Conservation (phyloP, 768 basidiomycete genomes). For the Leucocoprinus leucothites region DNA sequence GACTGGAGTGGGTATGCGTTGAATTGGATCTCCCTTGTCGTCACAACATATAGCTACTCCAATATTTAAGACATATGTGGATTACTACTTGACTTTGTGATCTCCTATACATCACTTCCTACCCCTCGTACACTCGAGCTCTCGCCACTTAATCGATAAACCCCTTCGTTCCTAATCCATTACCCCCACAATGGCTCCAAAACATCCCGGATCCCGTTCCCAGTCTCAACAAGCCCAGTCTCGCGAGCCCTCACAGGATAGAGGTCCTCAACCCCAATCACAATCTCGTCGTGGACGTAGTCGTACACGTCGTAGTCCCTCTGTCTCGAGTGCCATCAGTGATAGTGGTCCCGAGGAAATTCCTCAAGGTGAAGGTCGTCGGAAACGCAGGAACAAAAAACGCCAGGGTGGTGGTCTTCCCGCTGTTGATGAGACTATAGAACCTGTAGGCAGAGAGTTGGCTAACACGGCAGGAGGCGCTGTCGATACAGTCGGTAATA, state of each 20-base stretch:
- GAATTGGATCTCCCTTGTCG: no score
- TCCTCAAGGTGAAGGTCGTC: conserved; percentile 1
- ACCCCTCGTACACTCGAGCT: no score
- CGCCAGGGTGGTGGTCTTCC: conserved; percentile 15
- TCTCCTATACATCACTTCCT: no score
- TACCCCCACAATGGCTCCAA: background rate
- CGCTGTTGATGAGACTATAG: conserved; percentile 19
- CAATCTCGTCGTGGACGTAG: conserved; percentile 16
- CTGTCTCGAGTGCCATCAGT: conserved; percentile 7
- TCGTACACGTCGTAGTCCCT: conserved; percentile 14
- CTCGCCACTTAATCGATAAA: no score
- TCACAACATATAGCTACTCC: no score
- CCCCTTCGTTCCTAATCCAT: background rate
- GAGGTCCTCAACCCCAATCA: background rate
- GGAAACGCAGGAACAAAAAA: conserved; percentile 14
- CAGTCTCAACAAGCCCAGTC: conserved; percentile 1
- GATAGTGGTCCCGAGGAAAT: conserved; percentile 1
- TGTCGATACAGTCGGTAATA: conserved; percentile 4
- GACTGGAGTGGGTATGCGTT: no score
- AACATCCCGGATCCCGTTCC: background rate
- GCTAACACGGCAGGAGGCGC: background rate
- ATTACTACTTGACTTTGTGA: no score
- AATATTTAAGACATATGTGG: no score
- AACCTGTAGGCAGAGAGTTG: conserved; percentile 4
- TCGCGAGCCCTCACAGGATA: conserved; percentile 9